Percentiles rank a stretch among this genome's conserved stretches.
These are phyloP conservation scores for Abortiporus biennis DNA, from an alignment of 1,284 basidiomycete species.

Conservation along the genomic window DNA sequence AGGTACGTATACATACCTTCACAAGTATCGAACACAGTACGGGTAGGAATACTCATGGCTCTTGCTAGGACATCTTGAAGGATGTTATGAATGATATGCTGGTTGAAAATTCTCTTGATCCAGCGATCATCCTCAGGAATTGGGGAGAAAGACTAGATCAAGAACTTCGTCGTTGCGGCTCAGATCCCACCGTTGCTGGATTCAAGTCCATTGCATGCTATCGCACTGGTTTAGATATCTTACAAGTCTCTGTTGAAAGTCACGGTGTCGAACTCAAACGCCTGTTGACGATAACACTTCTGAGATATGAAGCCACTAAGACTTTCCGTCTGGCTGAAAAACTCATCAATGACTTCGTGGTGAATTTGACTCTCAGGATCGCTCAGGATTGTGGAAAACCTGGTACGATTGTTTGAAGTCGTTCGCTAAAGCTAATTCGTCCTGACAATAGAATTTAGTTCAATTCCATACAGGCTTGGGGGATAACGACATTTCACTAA, in stretches of 20 bases:
- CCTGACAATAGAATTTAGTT: slow-evolving; percentile 33
- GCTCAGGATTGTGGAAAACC: slow-evolving; percentile 50
- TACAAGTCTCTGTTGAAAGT: slow-evolving; percentile 6
- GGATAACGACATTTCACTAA: slow-evolving; percentile 62
- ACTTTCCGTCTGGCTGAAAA: slow-evolving; percentile 53
- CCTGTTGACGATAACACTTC: slow-evolving; percentile 13
- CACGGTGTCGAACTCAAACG: slow-evolving; percentile 10
- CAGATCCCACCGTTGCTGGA: slow-evolving; percentile 46
- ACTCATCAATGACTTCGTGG: slow-evolving; percentile 58
- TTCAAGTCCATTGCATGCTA: slow-evolving; percentile 77
- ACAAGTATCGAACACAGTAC: not conserved
- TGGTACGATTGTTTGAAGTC: slow-evolving; percentile 30
- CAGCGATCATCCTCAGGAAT: too few relatives aligned
- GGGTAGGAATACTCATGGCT: not conserved
- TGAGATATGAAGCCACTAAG: slow-evolving; percentile 16
- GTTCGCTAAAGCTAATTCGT: not conserved
- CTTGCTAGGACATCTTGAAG: slow-evolving; percentile 29
- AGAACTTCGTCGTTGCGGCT: slow-evolving; percentile 28
- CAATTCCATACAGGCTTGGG: slow-evolving; percentile 81
- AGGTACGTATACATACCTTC: slow-evolving; percentile 35
- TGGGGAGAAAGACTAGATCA: too few relatives aligned
- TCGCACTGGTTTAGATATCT: slow-evolving; percentile 60
- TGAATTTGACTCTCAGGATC: slow-evolving; percentile 46
- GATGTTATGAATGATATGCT: slow-evolving; percentile 14
- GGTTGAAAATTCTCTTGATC: too few relatives aligned